phyloP scores from a whole-genome alignment of 345 rosid species.

The Ricinus communis region DNA sequence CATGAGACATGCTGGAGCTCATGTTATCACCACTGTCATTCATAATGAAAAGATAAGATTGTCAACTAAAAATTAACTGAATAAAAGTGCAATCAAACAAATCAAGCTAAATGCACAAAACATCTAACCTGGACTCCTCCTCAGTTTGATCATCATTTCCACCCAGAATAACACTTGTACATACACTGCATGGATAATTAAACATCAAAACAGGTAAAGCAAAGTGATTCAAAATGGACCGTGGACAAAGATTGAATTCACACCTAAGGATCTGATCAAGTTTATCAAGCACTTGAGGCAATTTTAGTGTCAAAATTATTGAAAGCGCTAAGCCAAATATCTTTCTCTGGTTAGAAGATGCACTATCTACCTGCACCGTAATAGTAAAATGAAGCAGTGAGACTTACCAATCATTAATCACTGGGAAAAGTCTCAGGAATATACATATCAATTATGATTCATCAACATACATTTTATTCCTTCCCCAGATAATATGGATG shows the following conservation, averaged over 20 bases:
- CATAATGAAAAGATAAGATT: slow-evolving; percentile 4
- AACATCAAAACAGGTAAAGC: neutral
- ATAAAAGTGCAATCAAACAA: neutral
- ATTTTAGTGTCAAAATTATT: slow-evolving; percentile 73
- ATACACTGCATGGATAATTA: slow-evolving; percentile 52
- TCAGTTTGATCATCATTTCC: slow-evolving; percentile 65
- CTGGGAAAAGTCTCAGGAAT: neutral
- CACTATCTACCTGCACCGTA: slow-evolving; percentile 72
- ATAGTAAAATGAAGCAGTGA: neutral
- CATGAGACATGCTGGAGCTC: slow-evolving; percentile 63
- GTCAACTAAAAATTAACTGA: neutral
- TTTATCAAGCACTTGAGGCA: slow-evolving; percentile 92
- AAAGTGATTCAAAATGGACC: neutral
- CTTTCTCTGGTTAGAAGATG: slow-evolving; percentile 64
- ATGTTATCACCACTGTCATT: slow-evolving; percentile 60
- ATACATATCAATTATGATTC: neutral
- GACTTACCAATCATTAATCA: neutral
- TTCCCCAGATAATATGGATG: neutral
- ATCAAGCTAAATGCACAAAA: neutral
- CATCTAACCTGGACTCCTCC: slow-evolving; percentile 76
- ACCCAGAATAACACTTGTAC: slow-evolving; percentile 82
- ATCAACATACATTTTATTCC: neutral
- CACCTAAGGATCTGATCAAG: slow-evolving; percentile 94
- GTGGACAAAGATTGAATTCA: slow-evolving; percentile 7
- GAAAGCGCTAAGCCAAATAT: slow-evolving; percentile 85